Base-by-base conservation (phyloP, 257 asterid species). In the Haberlea rhodopensis region DNA sequence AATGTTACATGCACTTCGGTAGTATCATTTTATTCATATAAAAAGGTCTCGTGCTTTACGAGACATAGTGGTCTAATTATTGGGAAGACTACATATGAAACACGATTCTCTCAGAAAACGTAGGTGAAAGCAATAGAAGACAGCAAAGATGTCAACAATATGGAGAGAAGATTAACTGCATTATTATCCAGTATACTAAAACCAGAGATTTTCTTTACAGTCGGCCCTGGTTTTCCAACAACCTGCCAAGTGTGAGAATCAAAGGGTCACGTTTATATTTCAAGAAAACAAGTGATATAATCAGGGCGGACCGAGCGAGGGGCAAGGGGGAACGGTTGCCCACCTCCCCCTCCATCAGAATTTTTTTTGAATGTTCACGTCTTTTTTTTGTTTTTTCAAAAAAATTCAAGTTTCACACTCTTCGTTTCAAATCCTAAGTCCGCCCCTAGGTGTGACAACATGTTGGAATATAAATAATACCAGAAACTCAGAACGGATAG, bases 171-270 rank as follows among this genome's bases (percentile, higher is more conserved):
- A 76, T 89, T 89, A 69, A 92, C 97, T n/a, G 85, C 85, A 75
- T 92, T 87, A 76, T 92, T 89, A 53, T 92, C 97, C 6, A 89
- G 89, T 66, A 87, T 62, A 66, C 79, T 75, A 57, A 87, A 81
- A 65, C 98, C 98, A 0, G 92, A 87, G 22, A 92, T 92, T 76
- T 67, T 89, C 85, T 82, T 89, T 28, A 89, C 98, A 1, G 96
- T 85, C 40, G 94, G 94, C 8, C 98, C 98, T 53, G 95, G 87
- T 80, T 87, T 89, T 25, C 86, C 90, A 15, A 92, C 98, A 28
- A 92, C 91, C 97, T 85, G 84, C 79, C 78, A 68, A 67, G n/a
- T 28, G 22, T 22, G 43, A 63, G 21, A 56, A 40, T 16, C 62
- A 58, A 40, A 66, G 53, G n/a, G 28, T 62, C 68, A 46, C 29